Conservation (phyloP, 352 stramenopile species). For the Pythium vanterpoolii region DNA sequence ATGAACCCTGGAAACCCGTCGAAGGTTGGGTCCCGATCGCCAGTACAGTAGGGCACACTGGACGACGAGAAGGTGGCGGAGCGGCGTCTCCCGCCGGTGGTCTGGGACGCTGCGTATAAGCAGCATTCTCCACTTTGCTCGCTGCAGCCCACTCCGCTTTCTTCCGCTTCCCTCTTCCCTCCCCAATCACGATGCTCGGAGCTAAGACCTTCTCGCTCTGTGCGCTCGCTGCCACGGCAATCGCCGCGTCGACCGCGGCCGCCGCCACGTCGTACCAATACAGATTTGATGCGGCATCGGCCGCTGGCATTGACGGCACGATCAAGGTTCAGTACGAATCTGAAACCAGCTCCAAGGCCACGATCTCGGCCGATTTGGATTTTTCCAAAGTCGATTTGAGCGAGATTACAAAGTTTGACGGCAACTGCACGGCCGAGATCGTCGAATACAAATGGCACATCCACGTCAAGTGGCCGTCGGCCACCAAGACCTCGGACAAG, state of each 20-base stretch:
- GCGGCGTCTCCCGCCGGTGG: neutral
- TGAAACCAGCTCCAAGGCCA: constrained; percentile 9
- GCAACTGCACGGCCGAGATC: constrained; percentile 26
- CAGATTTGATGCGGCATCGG: constrained; percentile 34
- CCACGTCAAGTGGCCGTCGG: constrained; percentile 29
- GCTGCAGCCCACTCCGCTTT: constrained; percentile 6
- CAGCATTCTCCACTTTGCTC: constrained; percentile 11
- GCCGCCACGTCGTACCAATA: constrained; percentile 15
- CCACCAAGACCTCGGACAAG: constrained; percentile 17
- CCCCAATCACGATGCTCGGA: constrained; percentile 8
- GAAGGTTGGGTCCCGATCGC: neutral
- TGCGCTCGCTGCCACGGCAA: constrained; percentile 14
- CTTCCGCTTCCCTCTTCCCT: neutral
- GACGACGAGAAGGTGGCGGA: neutral
- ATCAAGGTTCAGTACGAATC: constrained; percentile 41
- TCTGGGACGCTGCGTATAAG: neutral
- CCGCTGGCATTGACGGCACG: constrained; percentile 36
- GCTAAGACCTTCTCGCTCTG: constrained; percentile 12
- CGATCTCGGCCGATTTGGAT: constrained; percentile 16
- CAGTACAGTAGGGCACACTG: neutral
- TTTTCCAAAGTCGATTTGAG: constrained; percentile 20
- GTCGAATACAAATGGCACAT: constrained; percentile 36
- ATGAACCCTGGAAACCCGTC: neutral
- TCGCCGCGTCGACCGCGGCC: neutral
- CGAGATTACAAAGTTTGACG: constrained; percentile 25